phyloP scores from a whole-genome alignment of 768 basidiomycete genomes.

The Lactarius deliciosus region DNA sequence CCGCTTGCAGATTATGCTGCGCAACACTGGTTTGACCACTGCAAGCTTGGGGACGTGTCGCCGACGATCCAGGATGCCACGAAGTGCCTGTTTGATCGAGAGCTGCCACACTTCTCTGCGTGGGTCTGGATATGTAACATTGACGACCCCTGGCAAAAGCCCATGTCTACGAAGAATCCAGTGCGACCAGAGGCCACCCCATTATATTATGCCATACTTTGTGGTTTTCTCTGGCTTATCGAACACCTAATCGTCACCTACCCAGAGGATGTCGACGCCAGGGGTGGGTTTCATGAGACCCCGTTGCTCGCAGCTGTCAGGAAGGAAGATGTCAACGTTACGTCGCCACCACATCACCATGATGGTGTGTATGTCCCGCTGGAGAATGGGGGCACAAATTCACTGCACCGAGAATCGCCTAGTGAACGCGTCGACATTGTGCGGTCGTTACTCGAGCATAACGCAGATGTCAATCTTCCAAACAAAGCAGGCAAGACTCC shows the following conservation, averaged over 20 bases:
- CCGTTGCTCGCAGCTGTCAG: not conserved
- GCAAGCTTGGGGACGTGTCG: not conserved
- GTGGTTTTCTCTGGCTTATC: not conserved
- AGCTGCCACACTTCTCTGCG: not conserved
- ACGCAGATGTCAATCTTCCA: not conserved
- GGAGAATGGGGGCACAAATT: too few species aligned
- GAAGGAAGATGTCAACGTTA: not conserved
- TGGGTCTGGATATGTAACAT: slow-evolving; percentile 1
- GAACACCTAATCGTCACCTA: not conserved
- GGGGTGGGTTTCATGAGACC: not conserved
- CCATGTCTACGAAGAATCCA: not conserved
- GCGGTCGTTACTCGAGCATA: not conserved
- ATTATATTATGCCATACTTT: not conserved
- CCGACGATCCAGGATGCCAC: not conserved
- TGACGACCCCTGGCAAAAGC: not conserved
- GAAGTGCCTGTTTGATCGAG: not conserved
- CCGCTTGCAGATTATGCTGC: slow-evolving; percentile 1
- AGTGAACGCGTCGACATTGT: not conserved
- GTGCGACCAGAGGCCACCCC: not conserved
- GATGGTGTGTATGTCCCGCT: too few species aligned
- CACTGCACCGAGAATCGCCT: not conserved
- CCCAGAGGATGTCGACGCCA: not conserved
- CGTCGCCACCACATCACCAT: too few species aligned
- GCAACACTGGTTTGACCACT: not conserved
- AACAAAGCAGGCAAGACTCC: too few species aligned